These are phyloP conservation scores for Malus orientalis DNA, from an alignment of 306 rosid species.

Conservation along the genomic window DNA sequence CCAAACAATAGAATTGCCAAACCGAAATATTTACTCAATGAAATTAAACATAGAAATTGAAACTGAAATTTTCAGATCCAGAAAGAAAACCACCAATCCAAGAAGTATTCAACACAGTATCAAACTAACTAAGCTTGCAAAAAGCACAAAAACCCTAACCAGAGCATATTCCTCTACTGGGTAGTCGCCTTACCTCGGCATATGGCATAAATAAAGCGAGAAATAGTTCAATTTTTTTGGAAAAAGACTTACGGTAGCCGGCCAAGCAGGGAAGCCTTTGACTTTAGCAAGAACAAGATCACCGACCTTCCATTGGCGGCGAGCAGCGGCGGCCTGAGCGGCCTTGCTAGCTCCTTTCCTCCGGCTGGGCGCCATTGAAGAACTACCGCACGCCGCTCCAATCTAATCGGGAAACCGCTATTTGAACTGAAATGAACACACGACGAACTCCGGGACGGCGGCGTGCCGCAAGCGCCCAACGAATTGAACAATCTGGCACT, in stretches of 20 bases:
- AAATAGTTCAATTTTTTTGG: not conserved
- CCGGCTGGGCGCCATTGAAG: slow-evolving; percentile 76
- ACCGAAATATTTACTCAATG: not conserved
- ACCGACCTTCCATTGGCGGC: slow-evolving; percentile 89
- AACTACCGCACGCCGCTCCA: slow-evolving; percentile 18
- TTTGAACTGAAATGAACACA: slow-evolving; percentile 25
- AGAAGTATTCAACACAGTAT: slow-evolving; percentile 1
- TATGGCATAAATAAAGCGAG: not conserved
- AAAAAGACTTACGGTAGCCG: slow-evolving; percentile 59
- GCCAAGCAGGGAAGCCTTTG: slow-evolving; percentile 98
- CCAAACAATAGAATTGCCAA: not conserved
- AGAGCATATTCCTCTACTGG: not conserved
- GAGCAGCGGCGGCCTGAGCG: slow-evolving; percentile 74
- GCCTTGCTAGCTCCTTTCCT: slow-evolving; percentile 68
- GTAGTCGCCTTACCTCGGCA: not conserved
- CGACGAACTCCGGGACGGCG: slow-evolving; percentile 6
- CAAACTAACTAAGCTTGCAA: slow-evolving; percentile 3
- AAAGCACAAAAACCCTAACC: slow-evolving; percentile 24
- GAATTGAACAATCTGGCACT: slow-evolving; percentile 36
- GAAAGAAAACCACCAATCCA: not conserved
- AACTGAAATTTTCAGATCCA: slow-evolving; percentile 25
- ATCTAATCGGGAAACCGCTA: slow-evolving; percentile 26
- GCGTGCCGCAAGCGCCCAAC: slow-evolving; percentile 32
- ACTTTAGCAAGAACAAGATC: slow-evolving; percentile 97
- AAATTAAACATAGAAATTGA: not conserved